phyloP scores from a whole-genome alignment of 805 yeast genomes.

The Ogataea saltuana region DNA sequence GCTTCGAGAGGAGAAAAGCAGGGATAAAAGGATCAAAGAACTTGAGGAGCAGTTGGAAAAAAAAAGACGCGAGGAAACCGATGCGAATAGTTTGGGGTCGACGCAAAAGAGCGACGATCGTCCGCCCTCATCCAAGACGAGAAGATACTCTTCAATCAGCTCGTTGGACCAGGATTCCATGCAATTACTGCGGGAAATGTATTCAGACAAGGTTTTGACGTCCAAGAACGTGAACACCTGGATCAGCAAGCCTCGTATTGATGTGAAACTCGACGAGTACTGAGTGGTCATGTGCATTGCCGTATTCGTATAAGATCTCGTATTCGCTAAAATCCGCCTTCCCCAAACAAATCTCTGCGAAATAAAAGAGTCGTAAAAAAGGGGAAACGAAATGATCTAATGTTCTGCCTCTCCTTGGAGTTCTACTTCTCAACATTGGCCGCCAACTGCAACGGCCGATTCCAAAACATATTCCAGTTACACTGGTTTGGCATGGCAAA shows the following conservation, averaged over 20 bases:
- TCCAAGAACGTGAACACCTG: slow-evolving; percentile 12
- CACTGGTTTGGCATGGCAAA: no score
- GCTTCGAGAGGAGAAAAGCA: slow-evolving; percentile 13
- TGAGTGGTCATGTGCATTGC: neutral
- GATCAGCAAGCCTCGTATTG: slow-evolving; percentile 22
- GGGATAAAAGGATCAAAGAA: slow-evolving; percentile 10
- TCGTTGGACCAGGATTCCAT: slow-evolving; percentile 22
- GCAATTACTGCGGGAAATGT: slow-evolving; percentile 17
- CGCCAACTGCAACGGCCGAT: no score
- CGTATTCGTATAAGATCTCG: neutral
- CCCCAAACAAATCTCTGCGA: no score
- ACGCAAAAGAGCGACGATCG: no score
- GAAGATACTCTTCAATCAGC: slow-evolving; percentile 6
- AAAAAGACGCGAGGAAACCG: neutral
- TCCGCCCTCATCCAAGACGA: neutral
- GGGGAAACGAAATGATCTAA: no score
- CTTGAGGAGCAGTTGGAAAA: slow-evolving; percentile 5
- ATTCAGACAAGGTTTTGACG: slow-evolving; percentile 17
- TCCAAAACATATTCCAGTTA: no score
- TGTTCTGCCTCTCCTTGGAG: no score
- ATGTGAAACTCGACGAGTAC: no score
- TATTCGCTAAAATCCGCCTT: no score
- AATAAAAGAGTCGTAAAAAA: neutral
- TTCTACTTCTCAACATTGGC: no score
- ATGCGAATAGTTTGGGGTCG: no score